These are phyloP conservation scores for Asterophora parasitica DNA, from an alignment of 768 basidiomycete species.

Conservation along the genomic window DNA sequence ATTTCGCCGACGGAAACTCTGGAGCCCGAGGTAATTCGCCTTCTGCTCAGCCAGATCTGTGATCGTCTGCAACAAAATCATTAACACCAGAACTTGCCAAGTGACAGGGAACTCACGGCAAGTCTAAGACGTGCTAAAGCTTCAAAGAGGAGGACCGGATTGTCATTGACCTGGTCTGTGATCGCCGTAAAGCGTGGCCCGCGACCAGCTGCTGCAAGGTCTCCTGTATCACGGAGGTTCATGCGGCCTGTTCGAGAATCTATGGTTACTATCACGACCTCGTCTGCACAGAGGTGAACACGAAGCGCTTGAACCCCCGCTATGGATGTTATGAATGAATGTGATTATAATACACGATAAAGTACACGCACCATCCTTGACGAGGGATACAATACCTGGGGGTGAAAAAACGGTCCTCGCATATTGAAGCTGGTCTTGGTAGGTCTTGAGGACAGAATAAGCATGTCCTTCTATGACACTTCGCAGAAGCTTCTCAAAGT, in stretches of 20 bases:
- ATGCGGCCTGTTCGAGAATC: slow-evolving; percentile 78
- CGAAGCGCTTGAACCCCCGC: slow-evolving; percentile 56
- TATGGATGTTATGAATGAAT: slow-evolving; percentile 20
- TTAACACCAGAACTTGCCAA: neutral
- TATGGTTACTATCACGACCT: slow-evolving; percentile 70
- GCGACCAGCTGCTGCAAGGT: slow-evolving; percentile 69
- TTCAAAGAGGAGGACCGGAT: slow-evolving; percentile 54
- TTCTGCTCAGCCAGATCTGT: slow-evolving; percentile 80
- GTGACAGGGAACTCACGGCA: slow-evolving; percentile 40
- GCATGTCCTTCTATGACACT: slow-evolving; percentile 64
- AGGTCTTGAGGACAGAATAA: slow-evolving; percentile 51
- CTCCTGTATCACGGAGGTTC: slow-evolving; percentile 75
- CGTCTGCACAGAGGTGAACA: slow-evolving; percentile 70
- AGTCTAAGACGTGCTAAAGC: slow-evolving; percentile 57
- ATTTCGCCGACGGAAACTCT: slow-evolving; percentile 64
- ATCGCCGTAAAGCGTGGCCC: slow-evolving; percentile 58
- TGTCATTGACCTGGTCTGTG: slow-evolving; percentile 64
- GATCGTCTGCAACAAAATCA: slow-evolving; percentile 59
- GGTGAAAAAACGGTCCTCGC: slow-evolving; percentile 56
- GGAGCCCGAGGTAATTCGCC: slow-evolving; percentile 79
- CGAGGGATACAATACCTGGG: slow-evolving; percentile 53
- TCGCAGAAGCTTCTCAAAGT: slow-evolving; percentile 67
- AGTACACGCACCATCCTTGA: slow-evolving; percentile 46
- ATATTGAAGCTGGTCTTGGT: slow-evolving; percentile 50
- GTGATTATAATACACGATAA: neutral